Evolutionary conservation across 257 asterid species (phyloP).

Genomic region (Primulina eburnea): DNA sequence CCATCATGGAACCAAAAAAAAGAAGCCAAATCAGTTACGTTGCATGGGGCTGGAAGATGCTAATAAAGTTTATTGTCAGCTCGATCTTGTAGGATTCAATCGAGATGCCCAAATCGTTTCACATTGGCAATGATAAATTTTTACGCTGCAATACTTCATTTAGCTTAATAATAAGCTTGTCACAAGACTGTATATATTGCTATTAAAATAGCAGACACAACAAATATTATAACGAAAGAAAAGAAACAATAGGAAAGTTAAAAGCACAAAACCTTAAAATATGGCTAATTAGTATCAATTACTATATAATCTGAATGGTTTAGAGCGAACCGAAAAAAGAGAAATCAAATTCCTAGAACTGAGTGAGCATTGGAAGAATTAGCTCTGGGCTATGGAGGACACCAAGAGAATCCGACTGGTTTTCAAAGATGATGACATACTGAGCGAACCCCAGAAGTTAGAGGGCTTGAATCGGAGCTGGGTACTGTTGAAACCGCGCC

Average conservation of each 20-base stretch:
- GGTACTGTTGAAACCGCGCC: constrained; percentile 65
- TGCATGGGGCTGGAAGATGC: background rate
- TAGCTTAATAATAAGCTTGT: background rate
- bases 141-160: background rate
- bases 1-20: background rate
- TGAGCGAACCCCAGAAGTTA: constrained; percentile 57
- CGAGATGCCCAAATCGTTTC: background rate
- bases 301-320: too few species aligned
- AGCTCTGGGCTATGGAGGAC: constrained; percentile 67
- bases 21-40: background rate
- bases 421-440: constrained; percentile 59
- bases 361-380: constrained; percentile 17
- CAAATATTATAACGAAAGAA: too few species aligned
- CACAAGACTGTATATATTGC: too few species aligned
- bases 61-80: background rate
- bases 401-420: constrained; percentile 57
- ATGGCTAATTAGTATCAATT: too few species aligned
- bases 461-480: constrained; percentile 64
- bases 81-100: background rate
- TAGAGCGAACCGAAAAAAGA: too few species aligned
- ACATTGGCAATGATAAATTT: background rate
- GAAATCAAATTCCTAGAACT: background rate
- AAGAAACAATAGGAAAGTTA: too few species aligned
- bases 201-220: too few species aligned
- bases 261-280: too few species aligned